These are phyloP conservation scores for Plasmodium gaboni DNA, from an alignment of 169 alveolate species.

Conservation along the genomic window DNA sequence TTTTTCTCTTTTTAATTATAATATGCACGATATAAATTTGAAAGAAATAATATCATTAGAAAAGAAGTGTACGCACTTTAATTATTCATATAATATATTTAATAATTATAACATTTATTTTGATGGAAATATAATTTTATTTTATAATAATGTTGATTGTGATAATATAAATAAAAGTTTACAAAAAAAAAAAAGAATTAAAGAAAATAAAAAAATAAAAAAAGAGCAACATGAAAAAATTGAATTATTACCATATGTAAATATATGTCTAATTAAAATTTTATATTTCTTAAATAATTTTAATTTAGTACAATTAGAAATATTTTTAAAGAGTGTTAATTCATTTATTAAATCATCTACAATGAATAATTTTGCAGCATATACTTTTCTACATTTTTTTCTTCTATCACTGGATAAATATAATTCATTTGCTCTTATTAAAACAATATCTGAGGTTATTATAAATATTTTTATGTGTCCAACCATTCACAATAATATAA, in stretches of 20 bases:
- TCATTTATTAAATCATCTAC: constrained; percentile 53
- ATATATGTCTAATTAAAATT: constrained; percentile 71
- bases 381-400: constrained; percentile 50
- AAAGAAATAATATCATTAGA: constrained; percentile 28
- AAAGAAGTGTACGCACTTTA: constrained; percentile 14
- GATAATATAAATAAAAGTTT: background rate
- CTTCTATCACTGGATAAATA: constrained; percentile 21
- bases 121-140: constrained; percentile 41
- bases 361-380: constrained; percentile 67
- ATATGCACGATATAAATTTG: constrained; percentile 35
- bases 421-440: constrained; percentile 33
- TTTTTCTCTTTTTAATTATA: constrained; percentile 5
- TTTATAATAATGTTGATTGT: background rate
- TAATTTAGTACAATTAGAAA: constrained; percentile 62
- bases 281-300: constrained; percentile 68
- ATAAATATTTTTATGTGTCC: constrained; percentile 66
- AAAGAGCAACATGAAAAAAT: constrained; percentile 38
- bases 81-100: constrained; percentile 46
- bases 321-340: constrained; percentile 66
- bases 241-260: constrained; percentile 64
- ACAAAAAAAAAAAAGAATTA: constrained; percentile 17
- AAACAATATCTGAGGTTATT: constrained; percentile 53
- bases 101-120: constrained; percentile 54
- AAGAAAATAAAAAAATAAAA: constrained; percentile 58
- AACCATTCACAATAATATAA: constrained; percentile 24